Evolutionary conservation across 1,284 basidiomycete species (phyloP), one percentile per base, ranked within the genome.

Genomic region (Sparassis latifolia): DNA sequence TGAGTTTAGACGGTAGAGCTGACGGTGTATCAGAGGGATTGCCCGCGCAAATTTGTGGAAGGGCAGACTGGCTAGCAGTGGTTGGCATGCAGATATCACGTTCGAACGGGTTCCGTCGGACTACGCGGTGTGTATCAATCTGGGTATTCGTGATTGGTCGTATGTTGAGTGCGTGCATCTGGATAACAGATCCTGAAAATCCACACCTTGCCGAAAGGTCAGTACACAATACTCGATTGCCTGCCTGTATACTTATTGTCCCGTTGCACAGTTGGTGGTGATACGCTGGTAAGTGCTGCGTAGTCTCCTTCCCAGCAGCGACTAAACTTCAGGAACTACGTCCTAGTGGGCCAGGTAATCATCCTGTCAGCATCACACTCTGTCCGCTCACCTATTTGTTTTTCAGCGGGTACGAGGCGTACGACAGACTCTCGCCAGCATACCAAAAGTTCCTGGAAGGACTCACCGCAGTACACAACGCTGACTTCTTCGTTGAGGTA

Each of bases 61-160:
- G 20, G 20, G 20, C 20, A 20, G 20, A 20, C 20, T 44, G 20
- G 71, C 72, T 12, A 73, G 70, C 55, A 65, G 61, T 42, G 74
- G 71, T n/a, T 78, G 76, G 77, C 78, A 79, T 56, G 63, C 79
- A 0, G 85, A 89, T 64, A 84, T 88, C 59, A 82, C 82, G 0
- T 89, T 88, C 58, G 86, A 89, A 63, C 71, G 66, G 5, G 71
- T 83, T 2, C 85, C 86, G 0, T 76, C 80, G 0, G 82, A 86
- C 62, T 89, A 83, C 59, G 74, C 80, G 70, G 20, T 20, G 20
- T 20, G 20, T 20, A 20, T 20, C 20, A 20, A 20, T 20, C 20
- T 20, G 20, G 20, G 20, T 20, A 20, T 20, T 20, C 20, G 20
- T 20, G 20, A 20, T 20, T 20, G 20, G 20, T 20, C 20, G 20